Evolutionary conservation across 2,329 filamentous ascomycete genomes (phyloP).

Genomic region (Pseudocercospora macadamiae): DNA sequence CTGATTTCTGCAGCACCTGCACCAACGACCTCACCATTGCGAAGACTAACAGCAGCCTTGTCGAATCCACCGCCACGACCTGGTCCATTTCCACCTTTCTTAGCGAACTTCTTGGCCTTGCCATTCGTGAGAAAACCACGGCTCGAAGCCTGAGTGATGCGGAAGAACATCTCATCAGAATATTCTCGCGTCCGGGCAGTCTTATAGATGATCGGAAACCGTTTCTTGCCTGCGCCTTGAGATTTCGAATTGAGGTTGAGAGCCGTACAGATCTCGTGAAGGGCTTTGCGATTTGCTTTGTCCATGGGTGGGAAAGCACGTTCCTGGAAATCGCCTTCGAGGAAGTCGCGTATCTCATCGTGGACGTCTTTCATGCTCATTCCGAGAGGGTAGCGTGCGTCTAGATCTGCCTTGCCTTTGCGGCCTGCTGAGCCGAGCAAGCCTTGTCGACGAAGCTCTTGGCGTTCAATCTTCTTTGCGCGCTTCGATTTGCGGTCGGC

Average conservation of each 20-base stretch:
- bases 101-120: constrained; percentile 40
- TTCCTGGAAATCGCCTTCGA: constrained; percentile 66
- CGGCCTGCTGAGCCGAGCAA: constrained; percentile 40
- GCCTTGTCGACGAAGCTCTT: constrained; percentile 49
- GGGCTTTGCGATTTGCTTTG: constrained; percentile 71
- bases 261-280: constrained; percentile 77
- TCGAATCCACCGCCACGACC: constrained; percentile 45
- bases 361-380: constrained; percentile 72
- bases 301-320: constrained; percentile 83
- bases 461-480: constrained; percentile 51
- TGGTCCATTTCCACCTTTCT: constrained; percentile 39
- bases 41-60: constrained; percentile 58
- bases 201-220: constrained; percentile 78
- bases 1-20: constrained; percentile 82
- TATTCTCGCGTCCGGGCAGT: constrained; percentile 68
- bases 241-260: constrained; percentile 86
- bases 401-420: constrained; percentile 54
- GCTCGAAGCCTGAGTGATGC: constrained; percentile 40
- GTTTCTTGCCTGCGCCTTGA: constrained; percentile 69
- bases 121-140: constrained; percentile 56
- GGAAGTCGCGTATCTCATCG: constrained; percentile 71
- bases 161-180: constrained; percentile 55
- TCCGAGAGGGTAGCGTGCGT: constrained; percentile 71
- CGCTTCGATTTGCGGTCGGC: constrained; percentile 51
- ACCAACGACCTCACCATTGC: constrained; percentile 87